phyloP scores from a whole-genome alignment of 2,329 filamentous ascomycete genomes.

The Ceratocystis cubensis region DNA sequence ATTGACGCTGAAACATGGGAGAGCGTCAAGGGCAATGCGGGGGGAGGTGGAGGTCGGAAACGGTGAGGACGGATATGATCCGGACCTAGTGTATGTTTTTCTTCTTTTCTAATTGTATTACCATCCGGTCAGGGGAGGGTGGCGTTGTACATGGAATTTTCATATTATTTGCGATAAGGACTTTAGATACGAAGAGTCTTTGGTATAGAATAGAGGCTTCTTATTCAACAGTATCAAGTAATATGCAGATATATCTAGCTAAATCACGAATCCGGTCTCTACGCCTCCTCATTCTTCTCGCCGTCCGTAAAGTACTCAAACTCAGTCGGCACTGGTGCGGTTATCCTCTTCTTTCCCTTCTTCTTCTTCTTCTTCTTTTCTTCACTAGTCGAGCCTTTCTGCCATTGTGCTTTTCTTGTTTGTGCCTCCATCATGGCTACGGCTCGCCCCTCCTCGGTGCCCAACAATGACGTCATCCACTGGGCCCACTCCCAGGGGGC shows the following conservation, averaged over 20 bases:
- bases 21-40: not conserved
- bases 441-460: constrained; percentile 19
- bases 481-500: constrained; percentile 69
- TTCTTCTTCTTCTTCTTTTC: constrained; percentile 12
- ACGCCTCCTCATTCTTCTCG: constrained; percentile 6
- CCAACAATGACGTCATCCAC: constrained; percentile 42
- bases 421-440: constrained; percentile 23
- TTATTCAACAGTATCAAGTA: not conserved
- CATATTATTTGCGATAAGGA: not conserved
- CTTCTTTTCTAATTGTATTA: not conserved
- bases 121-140: not conserved
- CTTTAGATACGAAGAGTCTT: not conserved
- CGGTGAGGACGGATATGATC: not conserved
- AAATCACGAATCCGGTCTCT: not conserved
- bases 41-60: not conserved
- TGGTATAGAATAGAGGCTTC: not conserved
- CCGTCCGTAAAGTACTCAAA: constrained; percentile 31
- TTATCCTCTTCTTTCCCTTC: constrained; percentile 2
- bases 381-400: not conserved
- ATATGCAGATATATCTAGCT: not conserved
- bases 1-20: constrained; percentile 46
- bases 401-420: constrained; percentile 22
- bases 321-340: constrained; percentile 24
- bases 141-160: not conserved
- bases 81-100: constrained; percentile 9